These are phyloP conservation scores for Solanum pinnatisectum DNA, from an alignment of 257 asterid species.

Conservation along the genomic window DNA sequence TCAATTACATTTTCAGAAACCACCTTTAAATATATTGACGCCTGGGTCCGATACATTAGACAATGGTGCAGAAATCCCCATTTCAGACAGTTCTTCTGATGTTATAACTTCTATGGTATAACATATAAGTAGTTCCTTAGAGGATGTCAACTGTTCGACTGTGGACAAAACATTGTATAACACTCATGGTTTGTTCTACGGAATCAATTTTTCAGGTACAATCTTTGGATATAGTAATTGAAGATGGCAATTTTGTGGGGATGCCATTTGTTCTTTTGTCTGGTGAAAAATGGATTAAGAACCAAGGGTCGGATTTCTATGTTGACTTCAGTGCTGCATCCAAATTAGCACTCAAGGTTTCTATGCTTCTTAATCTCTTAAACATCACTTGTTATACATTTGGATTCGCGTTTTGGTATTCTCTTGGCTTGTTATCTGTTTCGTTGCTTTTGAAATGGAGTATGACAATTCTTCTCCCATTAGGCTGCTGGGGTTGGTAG, in stretches of 20 bases:
- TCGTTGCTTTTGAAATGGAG: neutral
- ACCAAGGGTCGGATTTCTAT: conserved; percentile 79
- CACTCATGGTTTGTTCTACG: neutral
- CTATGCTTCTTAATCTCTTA: conserved; percentile 6
- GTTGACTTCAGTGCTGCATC: conserved; percentile 37
- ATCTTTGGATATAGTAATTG: conserved; percentile 63
- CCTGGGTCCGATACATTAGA: conserved; percentile 55
- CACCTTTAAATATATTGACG: conserved; percentile 57
- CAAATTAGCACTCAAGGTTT: conserved; percentile 23
- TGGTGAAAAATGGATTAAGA: conserved; percentile 73
- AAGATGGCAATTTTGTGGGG: conserved; percentile 66
- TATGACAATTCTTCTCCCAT: neutral
- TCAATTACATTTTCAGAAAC: conserved; percentile 35
- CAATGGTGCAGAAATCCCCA: conserved; percentile 55
- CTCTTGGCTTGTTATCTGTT: neutral
- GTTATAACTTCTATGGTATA: conserved; percentile 44
- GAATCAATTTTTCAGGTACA: conserved; percentile 53
- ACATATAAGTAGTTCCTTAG: neutral
- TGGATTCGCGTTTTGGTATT: neutral
- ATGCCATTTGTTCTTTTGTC: conserved; percentile 93
- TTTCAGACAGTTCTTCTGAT: conserved; percentile 33
- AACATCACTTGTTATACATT: neutral
- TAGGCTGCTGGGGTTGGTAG: conserved; percentile 58
- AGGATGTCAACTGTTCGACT: neutral
- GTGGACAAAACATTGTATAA: neutral